Base-by-base conservation (phyloP, 129 eudicot genomes). In the Escallonia herrerae region DNA sequence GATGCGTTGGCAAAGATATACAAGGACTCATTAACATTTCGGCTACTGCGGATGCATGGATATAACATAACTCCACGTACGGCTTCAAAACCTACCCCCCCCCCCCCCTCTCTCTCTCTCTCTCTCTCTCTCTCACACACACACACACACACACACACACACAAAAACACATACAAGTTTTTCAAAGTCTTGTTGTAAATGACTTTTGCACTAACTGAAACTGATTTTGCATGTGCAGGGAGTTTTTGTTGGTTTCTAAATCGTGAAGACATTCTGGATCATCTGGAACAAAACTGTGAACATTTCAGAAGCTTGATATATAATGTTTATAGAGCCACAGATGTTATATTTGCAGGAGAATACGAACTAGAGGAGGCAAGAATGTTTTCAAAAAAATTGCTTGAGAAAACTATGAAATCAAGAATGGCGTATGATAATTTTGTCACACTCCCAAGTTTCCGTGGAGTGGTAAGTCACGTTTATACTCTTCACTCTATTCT, bases 1-100 rank as follows among this genome's bases (percentile, higher is more conserved):
- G 45, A 8, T 15, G 47, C 43, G 45, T 58, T 77, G 10, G 44
- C 60, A 13, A 80, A 74, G n/a, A 40, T 86, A 64, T 79, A 60
- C 75, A 86, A 86, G 74, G 94, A 82, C 52, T 62, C 86, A 9
- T 62, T 82, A 63, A 82, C 83, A 53, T 86, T 86, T 69, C 81
- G 89, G 61, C 84, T 82, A 56, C 74, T 82, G 15, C 72, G 94
- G 14, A 42, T 77, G 72, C 82, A 80, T 40, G 89, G 94, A 39
- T 78, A 77, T 61, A 49, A 71, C 47, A 60, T 79, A 45, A 71
- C 79, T 49, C 73, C 85, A 69, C 43, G 86, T 82, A 79, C 38
- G 74, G 22, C 40, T 63, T 14, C 53, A 46, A 46, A 33, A 11
- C 22, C 33, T 22, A 2, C 13, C 11, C 1, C 58, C 0, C 14